Base-by-base conservation (phyloP, 129 eudicot species). In the Centrapalus pauciflorus region DNA sequence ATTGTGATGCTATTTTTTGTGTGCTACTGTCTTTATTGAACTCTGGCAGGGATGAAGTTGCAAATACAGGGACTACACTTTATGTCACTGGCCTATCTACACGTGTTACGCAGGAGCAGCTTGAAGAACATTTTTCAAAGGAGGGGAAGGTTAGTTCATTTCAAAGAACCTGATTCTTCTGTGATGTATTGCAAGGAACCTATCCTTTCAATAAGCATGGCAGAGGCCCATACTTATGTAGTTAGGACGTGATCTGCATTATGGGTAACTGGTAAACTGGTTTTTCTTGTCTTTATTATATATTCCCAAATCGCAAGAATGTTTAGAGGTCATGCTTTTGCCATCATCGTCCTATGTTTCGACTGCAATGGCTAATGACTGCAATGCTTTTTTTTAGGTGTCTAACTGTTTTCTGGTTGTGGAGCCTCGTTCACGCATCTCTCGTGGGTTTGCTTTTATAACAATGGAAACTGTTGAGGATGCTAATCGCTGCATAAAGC, bases 1-100 rank as follows among this genome's bases (percentile, higher is more conserved):
- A 26, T 11, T 59, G 21, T 51, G 46, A 10, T 7, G 65, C 35
- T 76, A 52, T 50, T 62, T 21, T 26, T 46, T 51, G 20, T 49
- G 23, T 48, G 20, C 13, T 16, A 26, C 11, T 7, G 9, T 35
- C 13, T 50, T 21, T 14, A 51, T 63, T 74, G 7, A 66, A 77
- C 24, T 45, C 26, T 60, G 61, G 60, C 74, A 84, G 98, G 85
- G 51, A 58, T 62, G 87, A 73, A 23, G 61, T 76, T 66, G 66
- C 30, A 72, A 94, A 89, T 67, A 83, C 91, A 25, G 99, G 99
- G 54, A 89, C 82, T 79, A 87, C 99, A 33, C 97, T 94, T 16
- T 94, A 89, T 34, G 97, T 94, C 55, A 94, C 99, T 68, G 99
- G 99, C 10, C 83, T 94, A 29, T 94, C 99, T 37, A 89, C 97